phyloP scores from a whole-genome alignment of 306 rosid species.

The Vigna trinervia region DNA sequence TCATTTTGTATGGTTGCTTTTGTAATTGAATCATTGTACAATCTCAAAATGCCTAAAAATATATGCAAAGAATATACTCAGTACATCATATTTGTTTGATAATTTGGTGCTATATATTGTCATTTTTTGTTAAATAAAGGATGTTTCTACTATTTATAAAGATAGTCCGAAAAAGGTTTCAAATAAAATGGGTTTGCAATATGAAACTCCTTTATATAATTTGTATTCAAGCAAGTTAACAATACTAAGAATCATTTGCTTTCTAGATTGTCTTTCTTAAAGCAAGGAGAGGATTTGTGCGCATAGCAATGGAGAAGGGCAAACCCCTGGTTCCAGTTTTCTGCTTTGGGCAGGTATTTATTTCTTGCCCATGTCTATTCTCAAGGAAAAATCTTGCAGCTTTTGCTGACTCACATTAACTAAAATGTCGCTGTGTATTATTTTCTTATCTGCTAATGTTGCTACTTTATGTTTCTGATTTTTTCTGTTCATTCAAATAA shows the following conservation, averaged over 20 bases:
- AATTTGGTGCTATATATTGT: background rate
- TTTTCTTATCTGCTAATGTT: constrained; percentile 24
- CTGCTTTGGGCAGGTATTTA: constrained; percentile 94
- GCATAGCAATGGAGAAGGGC: constrained; percentile 84
- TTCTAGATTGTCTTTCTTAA: constrained; percentile 78
- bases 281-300: constrained; percentile 91
- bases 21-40: background rate
- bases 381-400: constrained; percentile 25
- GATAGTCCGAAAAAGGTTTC: constrained; percentile 24
- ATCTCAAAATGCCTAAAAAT: background rate
- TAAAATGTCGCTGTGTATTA: background rate
- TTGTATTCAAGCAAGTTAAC: constrained; percentile 24
- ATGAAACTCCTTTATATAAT: constrained; percentile 18
- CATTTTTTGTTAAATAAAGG: background rate
- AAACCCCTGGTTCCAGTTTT: constrained; percentile 89
- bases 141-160: constrained; percentile 8
- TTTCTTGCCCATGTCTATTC: background rate
- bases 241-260: constrained; percentile 27
- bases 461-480: constrained; percentile 4
- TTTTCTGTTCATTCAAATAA: constrained; percentile 27
- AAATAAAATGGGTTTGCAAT: constrained; percentile 26
- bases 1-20: background rate
- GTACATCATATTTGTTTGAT: background rate
- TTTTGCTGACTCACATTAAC: constrained; percentile 24
- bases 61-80: background rate